Percentiles rank a stretch among this genome's conserved stretches.
Evolutionary conservation across 192 early-diverging fungal species (phyloP).

Genomic region (Tieghemiomyces parasiticus): DNA sequence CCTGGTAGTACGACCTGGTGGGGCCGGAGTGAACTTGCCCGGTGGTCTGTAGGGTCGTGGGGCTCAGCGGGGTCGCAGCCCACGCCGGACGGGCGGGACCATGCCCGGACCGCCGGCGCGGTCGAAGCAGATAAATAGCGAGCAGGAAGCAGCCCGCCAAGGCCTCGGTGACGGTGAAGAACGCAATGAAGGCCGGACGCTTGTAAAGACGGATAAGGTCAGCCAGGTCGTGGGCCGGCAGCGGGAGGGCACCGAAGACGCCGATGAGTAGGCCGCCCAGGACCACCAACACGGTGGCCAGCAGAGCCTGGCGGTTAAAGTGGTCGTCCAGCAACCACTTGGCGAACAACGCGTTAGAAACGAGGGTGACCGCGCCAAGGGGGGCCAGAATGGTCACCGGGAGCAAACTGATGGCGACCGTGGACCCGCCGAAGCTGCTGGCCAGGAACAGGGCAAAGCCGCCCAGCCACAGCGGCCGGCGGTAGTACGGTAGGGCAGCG

Average conservation of each 20-base stretch:
- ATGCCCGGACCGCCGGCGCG: neutral
- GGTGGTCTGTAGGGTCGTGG: neutral
- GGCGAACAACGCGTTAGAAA: slow-evolving; percentile 68
- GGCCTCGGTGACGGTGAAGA: slow-evolving; percentile 37
- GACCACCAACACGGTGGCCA: slow-evolving; percentile 51
- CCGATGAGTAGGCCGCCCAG: slow-evolving; percentile 49
- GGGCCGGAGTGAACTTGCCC: neutral
- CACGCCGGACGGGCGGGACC: neutral
- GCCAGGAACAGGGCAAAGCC: slow-evolving; percentile 7
- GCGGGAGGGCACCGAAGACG: slow-evolving; percentile 57
- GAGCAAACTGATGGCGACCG: slow-evolving; percentile 57
- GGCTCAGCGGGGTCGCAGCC: neutral
- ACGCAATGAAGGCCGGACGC: slow-evolving; percentile 48
- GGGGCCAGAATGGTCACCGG: slow-evolving; percentile 66
- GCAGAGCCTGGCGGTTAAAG: slow-evolving; percentile 40
- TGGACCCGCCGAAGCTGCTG: slow-evolving; percentile 15
- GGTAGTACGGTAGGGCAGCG: neutral
- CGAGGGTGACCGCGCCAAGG: slow-evolving; percentile 51
- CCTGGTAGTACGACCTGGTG: too few species aligned
- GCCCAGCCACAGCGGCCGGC: slow-evolving; percentile 9
- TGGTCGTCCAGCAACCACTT: slow-evolving; percentile 42
- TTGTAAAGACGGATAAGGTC: slow-evolving; percentile 50
- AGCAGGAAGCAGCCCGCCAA: neutral
- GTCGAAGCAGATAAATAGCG: neutral
- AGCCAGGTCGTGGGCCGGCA: slow-evolving; percentile 49